Evolutionary conservation across 164 flowering plant genomes (phyloP), one percentile per base, ranked within the genome.

Genomic region (Piper betle): DNA sequence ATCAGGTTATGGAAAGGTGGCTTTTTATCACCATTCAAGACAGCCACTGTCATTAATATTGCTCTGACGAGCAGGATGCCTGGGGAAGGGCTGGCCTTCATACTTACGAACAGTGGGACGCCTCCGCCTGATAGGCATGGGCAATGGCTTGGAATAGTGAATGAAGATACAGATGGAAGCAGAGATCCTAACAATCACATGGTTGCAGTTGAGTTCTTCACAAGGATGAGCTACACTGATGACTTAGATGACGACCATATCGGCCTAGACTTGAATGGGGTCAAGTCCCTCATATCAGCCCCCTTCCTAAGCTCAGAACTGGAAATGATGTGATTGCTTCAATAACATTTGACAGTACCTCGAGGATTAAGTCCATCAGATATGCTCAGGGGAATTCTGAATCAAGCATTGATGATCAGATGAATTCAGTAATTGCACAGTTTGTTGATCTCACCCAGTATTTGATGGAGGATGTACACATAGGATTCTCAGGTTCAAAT

Each of bases 401-500:
- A 25, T 6, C 6, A 17, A 46, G 50, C 50, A 46, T 46, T 46
- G 20, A 58, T 58, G 18, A 41, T 37, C n/a, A 5, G 64, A 60
- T 37, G 79, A 71, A 0, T 56, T 70, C 0, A n/a, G 12, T 15
- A 18, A 81, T 52, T 68, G 1, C 77, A 3, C 11, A 5, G 37
- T 53, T 60, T 15, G 15, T 81, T 25, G 66, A 78, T 63, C 81
- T 84, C 55, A 63, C 78, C 12, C 15, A 39, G 1, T 39, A 70
- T 66, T 84, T 82, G 15, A 79, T 78, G 1, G 65, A 72, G 59
- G 55, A 43, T 17, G 78, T 80, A 37, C 19, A 74, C 80, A n/a
- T n/a, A 2, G 87, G 88, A n/a, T 81, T 83, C 60, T 73, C 88
- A 0, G 86, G 73, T 55, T 85, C 85, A 1, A 85, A 84, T 1